Evolutionary conservation across 805 yeast species (phyloP), one percentile per base, ranked within the genome.

Genomic region (Sungouiozyma ichnusensis): DNA sequence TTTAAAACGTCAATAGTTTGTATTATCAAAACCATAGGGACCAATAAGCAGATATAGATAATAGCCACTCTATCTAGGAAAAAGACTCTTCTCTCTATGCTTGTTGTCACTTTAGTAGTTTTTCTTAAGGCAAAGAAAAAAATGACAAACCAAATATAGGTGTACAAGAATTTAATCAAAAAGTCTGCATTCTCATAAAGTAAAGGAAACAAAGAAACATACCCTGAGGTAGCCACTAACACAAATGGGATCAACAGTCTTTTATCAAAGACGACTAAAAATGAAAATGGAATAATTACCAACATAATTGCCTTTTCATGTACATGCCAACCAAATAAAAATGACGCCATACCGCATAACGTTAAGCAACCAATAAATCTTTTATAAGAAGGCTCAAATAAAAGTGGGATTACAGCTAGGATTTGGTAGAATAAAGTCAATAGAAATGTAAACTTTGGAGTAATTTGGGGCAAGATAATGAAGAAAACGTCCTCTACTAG

Each of bases 301-400:
- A 88, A 61, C 70, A 92, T 72, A n/a, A 92, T 77, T 0, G 97
- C 97, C 71, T 92, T 92, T 63, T 92, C 98, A 65, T 92, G 98
- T 18, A 92, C 98, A 57, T 92, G 97, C 97, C 97, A 92, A 4
- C 99, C 98, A 63, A 92, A 92, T 38, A 92, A 64, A 56, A 85
- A 92, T 2, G 95, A 83, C 0, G 95, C 79, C 64, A 77, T 85
- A 3, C 94, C 97, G 63, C 97, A 90, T 38, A 90, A 69, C 0
- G 96, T 81, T 52, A 92, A 64, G 1, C 88, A 76, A 0, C 94
- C 96, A 15, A 88, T 60, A 51, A 92, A 92, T 49, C 94, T 71
- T 48, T 77, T 77, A 58, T 73, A 84, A 2, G 79, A 77, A 3
- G 96, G 95, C 43, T 76, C 77, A 27, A 80, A 50, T 24, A 85